These are phyloP conservation scores for Asterochloris erici DNA, from an alignment of 139 green algal species.

Conservation along the genomic window DNA sequence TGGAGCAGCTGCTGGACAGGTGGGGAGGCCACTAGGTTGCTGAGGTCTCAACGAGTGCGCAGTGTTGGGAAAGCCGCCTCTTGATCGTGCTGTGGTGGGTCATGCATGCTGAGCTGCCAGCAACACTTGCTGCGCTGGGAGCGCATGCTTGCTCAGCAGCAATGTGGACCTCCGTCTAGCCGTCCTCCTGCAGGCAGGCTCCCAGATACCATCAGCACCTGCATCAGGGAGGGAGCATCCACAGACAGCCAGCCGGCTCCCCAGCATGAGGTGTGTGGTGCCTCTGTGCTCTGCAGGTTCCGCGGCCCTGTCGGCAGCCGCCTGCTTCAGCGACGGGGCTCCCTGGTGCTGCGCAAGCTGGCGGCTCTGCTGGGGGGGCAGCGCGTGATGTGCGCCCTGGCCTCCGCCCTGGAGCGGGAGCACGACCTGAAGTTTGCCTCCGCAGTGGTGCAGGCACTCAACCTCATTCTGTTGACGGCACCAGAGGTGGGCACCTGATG, in stretches of 20 bases:
- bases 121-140: too few species aligned
- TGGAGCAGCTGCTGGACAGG: slow-evolving; percentile 57
- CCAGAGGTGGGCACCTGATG: slow-evolving; percentile 54
- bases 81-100: too few species aligned
- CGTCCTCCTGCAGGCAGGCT: too few species aligned
- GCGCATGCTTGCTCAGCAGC: too few species aligned
- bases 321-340: slow-evolving; percentile 64
- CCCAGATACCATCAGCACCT: too few species aligned
- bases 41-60: not conserved
- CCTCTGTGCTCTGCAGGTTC: slow-evolving; percentile 27
- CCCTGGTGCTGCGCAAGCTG: slow-evolving; percentile 61
- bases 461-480: slow-evolving; percentile 91
- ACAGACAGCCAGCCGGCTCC: too few species aligned
- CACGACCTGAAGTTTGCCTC: slow-evolving; percentile 76
- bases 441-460: slow-evolving; percentile 82
- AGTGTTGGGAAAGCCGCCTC: too few species aligned
- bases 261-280: too few species aligned
- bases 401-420: slow-evolving; percentile 64
- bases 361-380: slow-evolving; percentile 45
- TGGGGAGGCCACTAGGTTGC: slow-evolving; percentile 5
- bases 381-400: slow-evolving; percentile 61
- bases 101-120: too few species aligned
- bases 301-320: slow-evolving; percentile 26
- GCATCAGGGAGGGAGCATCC: too few species aligned
- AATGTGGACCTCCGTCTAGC: too few species aligned